Base-by-base conservation (phyloP, 1,284 basidiomycete species). In the Xerocomus amazonicus region DNA sequence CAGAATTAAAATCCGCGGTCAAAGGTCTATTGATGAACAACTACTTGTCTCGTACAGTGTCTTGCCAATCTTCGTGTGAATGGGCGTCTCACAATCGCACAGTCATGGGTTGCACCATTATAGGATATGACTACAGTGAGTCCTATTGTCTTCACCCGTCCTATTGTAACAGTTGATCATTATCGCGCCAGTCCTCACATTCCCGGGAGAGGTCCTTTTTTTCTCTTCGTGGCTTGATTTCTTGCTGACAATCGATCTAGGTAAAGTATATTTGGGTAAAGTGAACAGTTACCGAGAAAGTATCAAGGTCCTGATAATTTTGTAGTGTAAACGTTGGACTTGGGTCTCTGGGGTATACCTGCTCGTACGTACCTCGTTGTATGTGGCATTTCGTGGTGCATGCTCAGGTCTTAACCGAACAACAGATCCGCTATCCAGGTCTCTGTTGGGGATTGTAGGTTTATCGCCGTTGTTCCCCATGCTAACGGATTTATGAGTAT, bases 251-350 rank as follows among this genome's bases (percentile, higher is more conserved):
- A 26, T n/a, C 3, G 27, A 17, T 3, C 1, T 13, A 57, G 56
- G 4, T 57, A 42, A 29, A 58, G 1, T 58, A 58, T 36, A 4
- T 57, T 28, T 57, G 57, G 57, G 56, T 57, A 23, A 27, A 19
- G 12, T 26, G 1, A 12, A 8, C 3, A 9, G 7, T 17, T 14
- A 17, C 38, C 17, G 10, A 13, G 2, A 29, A 7, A 9, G n/a
- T 6, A n/a, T 10, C 1, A 17, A 0, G 4, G n/a, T 3, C 3
- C 13, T 41, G 10, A 47, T 3, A 13, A 4, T 23, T 9, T 1
- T 4, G 8, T 6, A 58, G 57, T 3, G 17, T 13, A 49, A 12
- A 28, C 34, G 39, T 2, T 59, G 56, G 57, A 43, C 44, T n/a
- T 48, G 41, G 44, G 41, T 57, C 12, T 54, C 56, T 5, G 43